Percentiles rank a stretch among this genome's conserved stretches.
Conservation (phyloP, 1,284 basidiomycete genomes). For the Microbotryum silenes-acaulis region DNA sequence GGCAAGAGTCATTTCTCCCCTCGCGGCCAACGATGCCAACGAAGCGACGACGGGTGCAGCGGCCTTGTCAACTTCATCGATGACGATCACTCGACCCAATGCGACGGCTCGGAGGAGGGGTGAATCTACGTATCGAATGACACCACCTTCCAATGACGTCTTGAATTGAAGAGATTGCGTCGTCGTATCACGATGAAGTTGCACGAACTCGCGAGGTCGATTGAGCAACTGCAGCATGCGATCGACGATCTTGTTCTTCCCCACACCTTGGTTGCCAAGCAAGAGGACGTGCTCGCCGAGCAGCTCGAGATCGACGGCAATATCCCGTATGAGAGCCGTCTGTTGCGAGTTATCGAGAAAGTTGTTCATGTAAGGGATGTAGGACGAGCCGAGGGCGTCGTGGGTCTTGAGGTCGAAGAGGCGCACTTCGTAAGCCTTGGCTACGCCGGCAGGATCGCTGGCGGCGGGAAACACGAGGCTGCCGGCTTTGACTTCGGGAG, state of each 20-base stretch:
- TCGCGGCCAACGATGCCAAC: slow-evolving; percentile 40
- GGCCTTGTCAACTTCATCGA: slow-evolving; percentile 43
- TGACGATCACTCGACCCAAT: slow-evolving; percentile 39
- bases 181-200: slow-evolving; percentile 34
- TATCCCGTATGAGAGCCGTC: slow-evolving; percentile 37
- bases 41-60: slow-evolving; percentile 41
- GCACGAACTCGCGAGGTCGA: slow-evolving; percentile 42
- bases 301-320: slow-evolving; percentile 39
- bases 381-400: slow-evolving; percentile 38
- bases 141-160: slow-evolving; percentile 35
- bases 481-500: slow-evolving; percentile 15
- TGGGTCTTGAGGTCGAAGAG: slow-evolving; percentile 34
- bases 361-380: slow-evolving; percentile 38
- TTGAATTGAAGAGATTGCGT: slow-evolving; percentile 17
- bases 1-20: slow-evolving; percentile 40
- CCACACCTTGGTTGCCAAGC: slow-evolving; percentile 42
- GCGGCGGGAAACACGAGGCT: slow-evolving; percentile 26
- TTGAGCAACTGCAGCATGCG: slow-evolving; percentile 39
- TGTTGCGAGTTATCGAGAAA: slow-evolving; percentile 39
- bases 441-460: slow-evolving; percentile 8
- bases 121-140: slow-evolving; percentile 39
- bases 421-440: slow-evolving; percentile 26
- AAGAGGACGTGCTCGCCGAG: slow-evolving; percentile 40
- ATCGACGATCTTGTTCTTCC: slow-evolving; percentile 43
- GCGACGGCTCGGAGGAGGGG: slow-evolving; percentile 40